phyloP scores from a whole-genome alignment of 306 rosid genomes.

The Lathyrus oleraceus region DNA sequence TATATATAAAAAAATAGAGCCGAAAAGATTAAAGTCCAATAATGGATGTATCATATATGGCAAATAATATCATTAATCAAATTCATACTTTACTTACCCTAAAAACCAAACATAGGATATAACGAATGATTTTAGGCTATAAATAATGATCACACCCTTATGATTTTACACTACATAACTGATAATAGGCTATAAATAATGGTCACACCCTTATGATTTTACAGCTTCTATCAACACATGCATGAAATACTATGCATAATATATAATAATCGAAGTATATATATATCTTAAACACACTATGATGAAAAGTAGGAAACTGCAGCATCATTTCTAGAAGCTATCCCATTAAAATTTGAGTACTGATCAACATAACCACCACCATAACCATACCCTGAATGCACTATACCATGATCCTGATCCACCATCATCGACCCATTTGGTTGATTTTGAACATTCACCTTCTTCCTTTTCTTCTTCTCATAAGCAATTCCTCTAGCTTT shows the following conservation, averaged over 20 bases:
- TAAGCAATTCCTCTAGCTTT: slow-evolving; percentile 74
- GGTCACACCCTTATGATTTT: slow-evolving; percentile 15
- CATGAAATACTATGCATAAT: neutral
- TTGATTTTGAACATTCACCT: slow-evolving; percentile 28
- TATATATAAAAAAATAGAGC: neutral
- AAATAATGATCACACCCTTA: slow-evolving; percentile 15
- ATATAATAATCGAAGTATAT: neutral
- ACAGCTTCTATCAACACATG: neutral
- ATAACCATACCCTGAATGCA: slow-evolving; percentile 9
- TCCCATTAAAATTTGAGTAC: slow-evolving; percentile 19
- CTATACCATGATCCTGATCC: slow-evolving; percentile 9
- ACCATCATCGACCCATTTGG: slow-evolving; percentile 9
- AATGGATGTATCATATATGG: neutral
- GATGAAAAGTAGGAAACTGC: slow-evolving; percentile 29
- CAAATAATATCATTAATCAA: neutral
- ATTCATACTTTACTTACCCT: neutral
- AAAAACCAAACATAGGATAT: neutral
- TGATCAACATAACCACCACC: slow-evolving; percentile 19
- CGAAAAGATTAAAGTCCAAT: neutral
- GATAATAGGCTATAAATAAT: slow-evolving; percentile 17
- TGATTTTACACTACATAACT: neutral
- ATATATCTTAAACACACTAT: neutral
- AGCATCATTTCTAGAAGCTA: neutral
- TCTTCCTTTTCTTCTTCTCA: slow-evolving; percentile 63
- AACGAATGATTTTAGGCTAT: slow-evolving; percentile 20